Percentiles rank a stretch among this genome's conserved stretches.
Evolutionary conservation across 805 yeast genomes (phyloP).

Genomic region (Wickerhamiella cacticola): DNA sequence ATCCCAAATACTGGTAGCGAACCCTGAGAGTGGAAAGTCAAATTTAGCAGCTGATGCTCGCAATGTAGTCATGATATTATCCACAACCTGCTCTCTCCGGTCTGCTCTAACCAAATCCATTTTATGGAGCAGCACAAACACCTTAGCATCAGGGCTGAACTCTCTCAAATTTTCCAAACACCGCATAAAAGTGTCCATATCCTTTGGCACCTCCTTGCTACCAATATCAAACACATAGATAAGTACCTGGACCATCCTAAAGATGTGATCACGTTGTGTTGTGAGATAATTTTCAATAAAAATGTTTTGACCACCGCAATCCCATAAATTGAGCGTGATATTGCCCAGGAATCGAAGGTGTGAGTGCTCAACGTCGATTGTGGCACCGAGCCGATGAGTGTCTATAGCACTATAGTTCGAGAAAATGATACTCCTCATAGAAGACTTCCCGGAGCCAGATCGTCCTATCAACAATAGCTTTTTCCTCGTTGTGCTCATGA

Average conservation of each 20-base stretch:
- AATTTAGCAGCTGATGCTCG: constrained; percentile 61
- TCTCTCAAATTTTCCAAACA: constrained; percentile 70
- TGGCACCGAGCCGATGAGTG: constrained; percentile 89
- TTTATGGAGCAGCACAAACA: constrained; percentile 83
- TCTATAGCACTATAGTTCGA: constrained; percentile 93
- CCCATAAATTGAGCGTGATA: constrained; percentile 93
- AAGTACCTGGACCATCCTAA: constrained; percentile 88
- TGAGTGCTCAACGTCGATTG: constrained; percentile 97
- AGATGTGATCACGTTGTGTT: constrained; percentile 80
- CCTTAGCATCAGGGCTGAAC: constrained; percentile 80
- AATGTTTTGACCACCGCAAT: constrained; percentile 89
- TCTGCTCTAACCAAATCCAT: constrained; percentile 90
- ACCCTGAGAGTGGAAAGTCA: constrained; percentile 63
- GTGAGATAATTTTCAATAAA: constrained; percentile 91
- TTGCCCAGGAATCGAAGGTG: constrained; percentile 85
- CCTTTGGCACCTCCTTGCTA: constrained; percentile 80
- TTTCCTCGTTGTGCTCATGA: constrained; percentile 33
- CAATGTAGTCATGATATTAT: constrained; percentile 70
- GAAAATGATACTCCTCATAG: constrained; percentile 93
- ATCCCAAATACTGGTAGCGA: constrained; percentile 96
- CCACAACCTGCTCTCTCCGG: constrained; percentile 71
- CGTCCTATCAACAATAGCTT: constrained; percentile 73
- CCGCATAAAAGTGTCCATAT: constrained; percentile 79
- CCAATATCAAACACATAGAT: constrained; percentile 96
- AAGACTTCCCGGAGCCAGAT: constrained; percentile 92